These are phyloP conservation scores for Sporothrix mexicana DNA, from an alignment of 2,329 filamentous ascomycete species.

Conservation along the genomic window DNA sequence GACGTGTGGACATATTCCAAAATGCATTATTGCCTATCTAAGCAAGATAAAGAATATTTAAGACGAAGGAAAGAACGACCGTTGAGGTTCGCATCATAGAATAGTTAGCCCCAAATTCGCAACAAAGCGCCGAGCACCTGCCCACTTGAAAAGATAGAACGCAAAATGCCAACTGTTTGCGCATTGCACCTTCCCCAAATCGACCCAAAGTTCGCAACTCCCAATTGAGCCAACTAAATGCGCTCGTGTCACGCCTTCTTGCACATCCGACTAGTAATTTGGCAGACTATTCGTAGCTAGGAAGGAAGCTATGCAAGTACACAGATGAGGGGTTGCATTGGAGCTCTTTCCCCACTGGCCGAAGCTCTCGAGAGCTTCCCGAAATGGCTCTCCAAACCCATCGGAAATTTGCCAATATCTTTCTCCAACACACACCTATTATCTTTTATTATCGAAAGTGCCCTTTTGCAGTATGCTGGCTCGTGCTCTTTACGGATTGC, in stretches of 20 bases:
- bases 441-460: not conserved
- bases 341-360: not conserved
- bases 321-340: not conserved
- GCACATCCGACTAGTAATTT: not conserved
- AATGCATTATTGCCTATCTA: not conserved
- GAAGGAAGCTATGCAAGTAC: no score
- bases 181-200: not conserved
- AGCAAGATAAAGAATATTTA: not conserved
- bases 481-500: no score
- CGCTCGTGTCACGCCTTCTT: not conserved
- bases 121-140: not conserved
- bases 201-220: not conserved
- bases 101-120: conserved; percentile 1
- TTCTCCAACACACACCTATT: not conserved
- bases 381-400: not conserved
- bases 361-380: not conserved
- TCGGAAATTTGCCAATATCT: not conserved
- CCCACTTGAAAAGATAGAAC: conserved; percentile 7
- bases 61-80: conserved; percentile 7
- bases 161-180: conserved; percentile 7
- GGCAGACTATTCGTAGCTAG: no score
- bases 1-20: not conserved
- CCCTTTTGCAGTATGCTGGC: no score
- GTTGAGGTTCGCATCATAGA: not conserved
- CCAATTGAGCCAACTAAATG: not conserved